Base-by-base conservation (phyloP, 1,284 basidiomycete species). In the Pseudozyma tsukubaensis region DNA sequence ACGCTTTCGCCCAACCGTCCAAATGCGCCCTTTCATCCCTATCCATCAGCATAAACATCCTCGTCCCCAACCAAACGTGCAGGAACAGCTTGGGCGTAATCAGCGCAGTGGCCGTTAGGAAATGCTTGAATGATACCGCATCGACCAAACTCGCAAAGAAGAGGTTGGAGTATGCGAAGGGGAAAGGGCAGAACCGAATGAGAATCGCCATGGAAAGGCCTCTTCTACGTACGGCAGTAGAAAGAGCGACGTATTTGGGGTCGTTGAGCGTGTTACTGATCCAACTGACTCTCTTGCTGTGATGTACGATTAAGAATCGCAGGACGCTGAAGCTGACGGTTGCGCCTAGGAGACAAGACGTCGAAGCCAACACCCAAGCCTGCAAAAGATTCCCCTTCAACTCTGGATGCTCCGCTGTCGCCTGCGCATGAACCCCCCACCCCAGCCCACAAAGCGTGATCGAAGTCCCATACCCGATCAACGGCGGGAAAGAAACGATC, bases 11-110 rank as follows among this genome's bases (percentile, higher is more conserved):
- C 56, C 58, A 62, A 1, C 57, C 62, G 37, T 78, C 76, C 19
- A 80, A 39, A 16, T 70, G 59, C 3, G 61, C 65, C 0, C 79
- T 56, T 14, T 71, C 56, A 43, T 75, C 71, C 1, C 64, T 14
- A 51, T 83, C 77, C 57, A 83, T 77, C 2, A 83, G 57, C 50
- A 79, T 60, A 45, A 69, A 82, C 65, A 80, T 72, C 16, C 74
- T 54, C 6, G 76, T 74, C 3, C 82, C 82, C 49, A 83, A 43
- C 54, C 77, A 84, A 32, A 83, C 77, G 47, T 83, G 82, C 12
- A 84, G 21, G 18, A 82, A 49, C n/a, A 84, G 59, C 42, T 82
- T 83, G 16, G 82, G 82, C 5, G 80, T 78, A 45, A 79, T 80
- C 12, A 72, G 35, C 11, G 72, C 59, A 2, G 82, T 79, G 6